These are phyloP conservation scores for Solanum hybrid DNA, from an alignment of 305 asterid species.

Conservation along the genomic window DNA sequence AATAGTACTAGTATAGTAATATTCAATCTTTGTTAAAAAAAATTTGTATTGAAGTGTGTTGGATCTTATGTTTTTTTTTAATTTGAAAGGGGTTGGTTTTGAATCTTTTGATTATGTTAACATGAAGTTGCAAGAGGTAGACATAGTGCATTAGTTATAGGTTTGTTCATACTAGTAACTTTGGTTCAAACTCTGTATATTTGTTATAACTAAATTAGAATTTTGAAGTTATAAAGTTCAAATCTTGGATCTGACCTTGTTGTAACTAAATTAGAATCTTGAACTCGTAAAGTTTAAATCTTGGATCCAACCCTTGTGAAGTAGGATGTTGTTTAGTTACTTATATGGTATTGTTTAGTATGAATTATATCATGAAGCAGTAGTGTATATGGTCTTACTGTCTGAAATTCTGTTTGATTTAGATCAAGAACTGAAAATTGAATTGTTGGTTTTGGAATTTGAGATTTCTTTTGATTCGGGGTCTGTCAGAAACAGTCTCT, in stretches of 20 bases:
- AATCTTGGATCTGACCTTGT: not conserved
- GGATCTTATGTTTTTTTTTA: slow-evolving; percentile 11
- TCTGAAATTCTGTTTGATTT: not conserved
- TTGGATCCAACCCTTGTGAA: not conserved
- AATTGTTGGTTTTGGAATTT: not conserved
- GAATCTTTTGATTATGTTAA: not conserved
- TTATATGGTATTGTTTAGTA: slow-evolving; percentile 7
- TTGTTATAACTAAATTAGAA: not conserved
- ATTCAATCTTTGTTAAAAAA: not conserved
- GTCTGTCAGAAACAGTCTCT: not conserved
- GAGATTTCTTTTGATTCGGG: not conserved
- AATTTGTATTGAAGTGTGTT: slow-evolving; percentile 1
- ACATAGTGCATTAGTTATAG: not conserved
- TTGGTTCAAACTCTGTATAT: not conserved
- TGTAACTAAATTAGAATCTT: not conserved
- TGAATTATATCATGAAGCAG: not conserved
- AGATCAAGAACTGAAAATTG: not conserved
- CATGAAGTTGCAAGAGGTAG: not conserved
- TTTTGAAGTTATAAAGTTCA: not conserved
- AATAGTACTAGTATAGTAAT: not conserved
- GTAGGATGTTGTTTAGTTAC: not conserved
- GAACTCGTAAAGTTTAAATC: not conserved
- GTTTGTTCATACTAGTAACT: not conserved
- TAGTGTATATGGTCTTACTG: not conserved
- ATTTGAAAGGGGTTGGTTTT: not conserved